phyloP scores from a whole-genome alignment of 768 basidiomycete genomes.

The Rhodotorula kratochvilovae region DNA sequence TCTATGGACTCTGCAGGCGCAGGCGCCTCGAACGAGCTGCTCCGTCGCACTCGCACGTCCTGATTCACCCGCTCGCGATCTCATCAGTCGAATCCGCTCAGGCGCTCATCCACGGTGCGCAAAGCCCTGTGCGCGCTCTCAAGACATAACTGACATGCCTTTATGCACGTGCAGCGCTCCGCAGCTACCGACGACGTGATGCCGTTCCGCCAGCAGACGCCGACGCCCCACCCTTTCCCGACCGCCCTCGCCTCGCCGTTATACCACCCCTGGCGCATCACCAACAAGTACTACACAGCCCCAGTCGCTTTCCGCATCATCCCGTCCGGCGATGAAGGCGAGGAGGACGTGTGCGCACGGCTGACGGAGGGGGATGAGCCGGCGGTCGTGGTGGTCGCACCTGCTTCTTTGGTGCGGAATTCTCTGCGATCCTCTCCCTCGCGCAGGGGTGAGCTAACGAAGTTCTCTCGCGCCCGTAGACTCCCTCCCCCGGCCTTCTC shows the following conservation, averaged over 20 bases:
- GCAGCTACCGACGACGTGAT: neutral
- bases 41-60: neutral
- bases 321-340: no score
- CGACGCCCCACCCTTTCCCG: neutral
- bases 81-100: neutral
- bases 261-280: constrained; percentile 1
- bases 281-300: constrained; percentile 22
- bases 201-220: neutral
- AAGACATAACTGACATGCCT: neutral
- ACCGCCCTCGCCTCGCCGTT: neutral
- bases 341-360: neutral
- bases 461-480: neutral
- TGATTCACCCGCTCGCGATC: neutral
- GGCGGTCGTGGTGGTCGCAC: constrained; percentile 10
- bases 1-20: no score
- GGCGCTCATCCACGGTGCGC: neutral
- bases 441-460: no score
- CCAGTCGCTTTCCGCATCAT: constrained; percentile 3
- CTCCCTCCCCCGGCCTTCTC: neutral
- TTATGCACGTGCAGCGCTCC: neutral
- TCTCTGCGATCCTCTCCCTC: neutral
- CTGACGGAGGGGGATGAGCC: constrained; percentile 16
- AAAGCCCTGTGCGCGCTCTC: neutral
- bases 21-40: neutral
- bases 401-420: neutral